Conservation (phyloP, 2,329 filamentous ascomycete genomes). For the Fusarium continuum region DNA sequence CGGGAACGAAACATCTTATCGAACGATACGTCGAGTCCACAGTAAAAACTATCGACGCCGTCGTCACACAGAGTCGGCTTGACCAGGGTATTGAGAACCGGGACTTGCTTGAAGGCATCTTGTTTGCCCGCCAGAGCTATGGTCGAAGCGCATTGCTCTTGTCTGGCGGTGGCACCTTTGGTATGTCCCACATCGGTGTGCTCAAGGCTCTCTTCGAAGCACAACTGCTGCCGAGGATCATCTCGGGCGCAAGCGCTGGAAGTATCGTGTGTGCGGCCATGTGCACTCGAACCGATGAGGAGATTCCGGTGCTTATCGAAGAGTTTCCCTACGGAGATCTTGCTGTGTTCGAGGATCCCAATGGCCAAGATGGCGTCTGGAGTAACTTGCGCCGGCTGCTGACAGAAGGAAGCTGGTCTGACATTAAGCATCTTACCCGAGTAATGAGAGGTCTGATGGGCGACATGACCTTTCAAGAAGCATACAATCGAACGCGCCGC, state of each 20-base stretch:
- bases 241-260: constrained; percentile 87
- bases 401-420: constrained; percentile 85
- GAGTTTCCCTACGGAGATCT: constrained; percentile 83
- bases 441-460: constrained; percentile 85
- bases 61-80: constrained; percentile 69
- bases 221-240: constrained; percentile 81
- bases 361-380: constrained; percentile 67
- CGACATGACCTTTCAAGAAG: constrained; percentile 93
- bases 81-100: constrained; percentile 66
- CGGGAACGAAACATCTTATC: constrained; percentile 87
- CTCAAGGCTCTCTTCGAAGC: constrained; percentile 81
- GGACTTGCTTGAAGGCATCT: constrained; percentile 71
- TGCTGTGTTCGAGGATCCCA: constrained; percentile 76
- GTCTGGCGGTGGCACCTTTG: constrained; percentile 88
- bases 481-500: constrained; percentile 90
- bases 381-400: constrained; percentile 76
- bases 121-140: constrained; percentile 80
- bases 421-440: constrained; percentile 80
- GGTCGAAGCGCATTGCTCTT: constrained; percentile 85
- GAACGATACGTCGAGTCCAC: constrained; percentile 87
- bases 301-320: constrained; percentile 74
- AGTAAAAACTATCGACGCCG: constrained; percentile 74
- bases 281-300: constrained; percentile 79
- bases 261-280: constrained; percentile 86
- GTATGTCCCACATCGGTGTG: constrained; percentile 92